phyloP scores from a whole-genome alignment of 495 filamentous ascomycete genomes.

The Penicillium flavigenum region DNA sequence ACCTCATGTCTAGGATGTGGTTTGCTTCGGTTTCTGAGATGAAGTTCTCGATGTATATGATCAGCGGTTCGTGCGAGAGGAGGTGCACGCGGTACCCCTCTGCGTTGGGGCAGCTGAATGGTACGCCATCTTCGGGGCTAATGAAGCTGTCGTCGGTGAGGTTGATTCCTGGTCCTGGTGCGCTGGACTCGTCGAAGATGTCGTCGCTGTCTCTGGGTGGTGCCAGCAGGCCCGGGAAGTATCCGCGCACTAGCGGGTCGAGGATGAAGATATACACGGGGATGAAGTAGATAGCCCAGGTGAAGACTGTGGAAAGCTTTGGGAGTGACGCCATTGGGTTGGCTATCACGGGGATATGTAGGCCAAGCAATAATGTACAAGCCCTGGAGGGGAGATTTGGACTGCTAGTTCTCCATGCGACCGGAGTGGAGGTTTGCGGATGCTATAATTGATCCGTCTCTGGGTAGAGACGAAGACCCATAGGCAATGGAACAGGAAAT shows the following conservation, averaged over 20 bases:
- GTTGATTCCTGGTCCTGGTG: conserved; percentile 23
- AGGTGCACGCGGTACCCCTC: conserved; percentile 42
- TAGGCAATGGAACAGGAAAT: neutral
- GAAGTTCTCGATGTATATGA: conserved; percentile 59
- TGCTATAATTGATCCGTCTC: neutral
- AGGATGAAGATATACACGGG: conserved; percentile 42
- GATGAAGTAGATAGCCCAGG: conserved; percentile 42
- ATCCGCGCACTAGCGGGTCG: conserved; percentile 23
- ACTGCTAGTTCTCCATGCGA: neutral
- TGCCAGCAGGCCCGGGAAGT: conserved; percentile 13
- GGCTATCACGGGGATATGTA: conserved; percentile 5
- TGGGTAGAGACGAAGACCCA: neutral
- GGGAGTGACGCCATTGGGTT: conserved; percentile 27
- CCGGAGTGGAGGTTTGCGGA: neutral
- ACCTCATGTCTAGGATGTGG: conserved; percentile 54
- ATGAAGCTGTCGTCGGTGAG: conserved; percentile 37
- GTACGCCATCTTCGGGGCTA: conserved; percentile 33
- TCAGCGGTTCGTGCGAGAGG: conserved; percentile 50
- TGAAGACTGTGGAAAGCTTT: conserved; percentile 33
- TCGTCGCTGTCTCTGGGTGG: conserved; percentile 14
- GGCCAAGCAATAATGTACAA: neutral
- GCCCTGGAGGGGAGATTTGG: too few relatives aligned
- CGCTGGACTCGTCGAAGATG: conserved; percentile 24
- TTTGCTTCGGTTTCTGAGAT: conserved; percentile 47
- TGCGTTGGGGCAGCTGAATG: conserved; percentile 28